phyloP scores from a whole-genome alignment of 202 grass and related monocot species.

The Panicum hallii region DNA sequence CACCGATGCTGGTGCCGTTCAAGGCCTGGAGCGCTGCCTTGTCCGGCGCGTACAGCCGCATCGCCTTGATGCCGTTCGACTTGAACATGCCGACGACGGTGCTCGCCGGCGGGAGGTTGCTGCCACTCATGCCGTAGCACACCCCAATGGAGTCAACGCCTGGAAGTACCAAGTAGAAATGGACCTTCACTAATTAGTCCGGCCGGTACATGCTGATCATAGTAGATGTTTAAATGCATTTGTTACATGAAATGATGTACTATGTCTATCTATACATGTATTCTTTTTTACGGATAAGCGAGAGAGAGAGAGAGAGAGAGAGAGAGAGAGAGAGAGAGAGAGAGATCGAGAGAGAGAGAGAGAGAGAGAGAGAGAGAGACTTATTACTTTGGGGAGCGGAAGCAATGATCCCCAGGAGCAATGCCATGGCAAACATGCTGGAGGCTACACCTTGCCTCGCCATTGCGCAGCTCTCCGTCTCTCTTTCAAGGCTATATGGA shows the following conservation, averaged over 20 bases:
- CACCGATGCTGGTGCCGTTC: neutral
- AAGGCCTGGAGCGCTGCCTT: neutral
- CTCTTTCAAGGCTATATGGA: neutral
- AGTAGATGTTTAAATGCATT: neutral
- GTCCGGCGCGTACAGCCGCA: conserved; percentile 37
- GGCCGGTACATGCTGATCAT: no score
- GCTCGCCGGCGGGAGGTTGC: neutral
- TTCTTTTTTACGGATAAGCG: neutral
- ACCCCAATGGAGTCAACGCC: conserved; percentile 26
- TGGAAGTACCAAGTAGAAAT: neutral
- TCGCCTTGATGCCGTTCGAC: neutral
- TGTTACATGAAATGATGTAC: neutral
- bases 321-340: neutral
- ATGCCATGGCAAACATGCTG: conserved; percentile 2
- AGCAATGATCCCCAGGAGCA: conserved; percentile 25
- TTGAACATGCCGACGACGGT: conserved; percentile 37
- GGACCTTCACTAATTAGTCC: neutral
- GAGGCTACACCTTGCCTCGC: neutral
- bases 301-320: neutral
- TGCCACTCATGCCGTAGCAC: conserved; percentile 47
- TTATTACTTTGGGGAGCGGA: conserved; percentile 4
- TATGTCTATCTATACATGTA: no score
- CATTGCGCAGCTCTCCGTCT: neutral
- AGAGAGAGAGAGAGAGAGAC: neutral
- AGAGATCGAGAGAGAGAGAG: neutral